These are phyloP conservation scores for Psilocybe mexicana DNA, from an alignment of 1,284 basidiomycete species.

Conservation along the genomic window DNA sequence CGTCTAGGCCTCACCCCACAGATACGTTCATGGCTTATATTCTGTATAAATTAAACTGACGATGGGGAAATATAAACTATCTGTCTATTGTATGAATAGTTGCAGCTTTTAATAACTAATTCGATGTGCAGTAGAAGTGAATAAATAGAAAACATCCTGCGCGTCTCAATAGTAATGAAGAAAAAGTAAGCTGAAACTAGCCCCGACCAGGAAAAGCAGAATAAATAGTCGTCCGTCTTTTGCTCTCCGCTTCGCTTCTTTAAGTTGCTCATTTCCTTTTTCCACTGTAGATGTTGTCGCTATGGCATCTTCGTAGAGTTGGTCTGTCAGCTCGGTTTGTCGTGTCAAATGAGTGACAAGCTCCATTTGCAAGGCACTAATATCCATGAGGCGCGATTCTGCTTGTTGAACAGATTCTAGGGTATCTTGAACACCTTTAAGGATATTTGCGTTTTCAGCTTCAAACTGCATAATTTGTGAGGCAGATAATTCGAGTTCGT, in stretches of 20 bases:
- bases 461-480: slow-evolving; percentile 93
- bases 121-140: slow-evolving; percentile 1
- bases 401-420: slow-evolving; percentile 87
- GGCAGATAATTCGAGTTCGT: slow-evolving; percentile 73
- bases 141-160: slow-evolving; percentile 16
- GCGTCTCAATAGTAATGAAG: slow-evolving; percentile 72
- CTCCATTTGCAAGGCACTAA: slow-evolving; percentile 87
- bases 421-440: slow-evolving; percentile 81
- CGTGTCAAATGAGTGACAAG: slow-evolving; percentile 82
- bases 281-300: slow-evolving; percentile 81
- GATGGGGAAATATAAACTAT: slow-evolving; percentile 10
- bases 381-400: slow-evolving; percentile 85
- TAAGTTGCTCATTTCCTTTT: slow-evolving; percentile 84
- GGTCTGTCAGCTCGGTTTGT: slow-evolving; percentile 89
- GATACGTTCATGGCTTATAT: neutral
- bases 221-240: slow-evolving; percentile 84
- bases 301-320: slow-evolving; percentile 88
- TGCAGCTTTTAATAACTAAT: neutral
- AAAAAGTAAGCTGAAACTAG: slow-evolving; percentile 84
- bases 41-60: neutral
- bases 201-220: slow-evolving; percentile 83
- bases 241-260: slow-evolving; percentile 78
- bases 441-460: slow-evolving; percentile 82
- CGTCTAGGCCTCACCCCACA: neutral
- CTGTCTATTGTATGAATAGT: slow-evolving; percentile 15